Evolutionary conservation across 2,329 filamentous ascomycete genomes (phyloP).

Genomic region (Biscogniauxia marginata): DNA sequence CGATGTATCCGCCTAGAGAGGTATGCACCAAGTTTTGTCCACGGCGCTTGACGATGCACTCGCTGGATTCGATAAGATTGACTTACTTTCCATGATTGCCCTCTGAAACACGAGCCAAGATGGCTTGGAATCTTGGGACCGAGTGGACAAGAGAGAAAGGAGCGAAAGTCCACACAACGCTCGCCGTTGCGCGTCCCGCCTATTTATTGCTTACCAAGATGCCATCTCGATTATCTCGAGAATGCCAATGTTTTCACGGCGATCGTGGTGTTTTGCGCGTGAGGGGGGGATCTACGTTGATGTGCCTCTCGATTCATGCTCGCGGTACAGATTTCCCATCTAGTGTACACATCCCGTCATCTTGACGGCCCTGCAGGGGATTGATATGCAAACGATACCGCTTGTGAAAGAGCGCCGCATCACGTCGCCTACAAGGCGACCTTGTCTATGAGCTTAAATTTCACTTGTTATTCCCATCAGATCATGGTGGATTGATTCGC

Average conservation of each 20-base stretch:
- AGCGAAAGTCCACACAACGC: neutral
- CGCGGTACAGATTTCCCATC: neutral
- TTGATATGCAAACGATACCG: neutral
- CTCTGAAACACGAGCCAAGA: conserved; percentile 1
- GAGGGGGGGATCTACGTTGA: neutral
- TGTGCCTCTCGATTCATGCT: neutral
- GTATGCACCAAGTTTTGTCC: neutral
- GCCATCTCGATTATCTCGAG: neutral
- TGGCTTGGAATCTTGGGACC: neutral
- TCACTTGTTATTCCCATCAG: neutral
- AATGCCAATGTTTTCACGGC: neutral
- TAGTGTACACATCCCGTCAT: no score
- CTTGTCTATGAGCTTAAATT: neutral
- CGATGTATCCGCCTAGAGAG: neutral
- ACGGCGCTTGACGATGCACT: neutral
- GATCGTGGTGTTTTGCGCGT: neutral
- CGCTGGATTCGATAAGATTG: neutral
- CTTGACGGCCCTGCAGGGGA: conserved; percentile 2
- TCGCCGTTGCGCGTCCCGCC: neutral
- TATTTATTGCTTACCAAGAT: neutral
- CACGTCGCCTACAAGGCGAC: neutral
- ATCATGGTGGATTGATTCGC: conserved; percentile 1
- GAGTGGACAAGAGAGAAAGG: neutral
- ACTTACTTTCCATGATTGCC: neutral
- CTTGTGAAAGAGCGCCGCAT: neutral